Base-by-base conservation (phyloP, 2,329 filamentous ascomycete species). In the Fusarium decemcellulare region DNA sequence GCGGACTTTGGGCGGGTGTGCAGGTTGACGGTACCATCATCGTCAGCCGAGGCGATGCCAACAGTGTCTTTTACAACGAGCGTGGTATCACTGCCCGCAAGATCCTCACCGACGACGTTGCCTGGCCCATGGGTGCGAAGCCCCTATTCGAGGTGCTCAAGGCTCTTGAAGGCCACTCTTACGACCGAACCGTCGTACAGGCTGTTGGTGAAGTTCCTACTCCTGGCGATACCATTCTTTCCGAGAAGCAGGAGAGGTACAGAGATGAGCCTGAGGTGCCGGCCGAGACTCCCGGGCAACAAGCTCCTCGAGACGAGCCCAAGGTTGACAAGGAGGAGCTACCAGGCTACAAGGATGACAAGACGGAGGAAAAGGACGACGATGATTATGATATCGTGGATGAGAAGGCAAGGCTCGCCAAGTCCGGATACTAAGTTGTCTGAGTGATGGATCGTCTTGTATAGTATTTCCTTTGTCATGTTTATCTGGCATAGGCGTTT, bases 1-100 rank as follows among this genome's bases (percentile, higher is more conserved):
- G 92, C 34, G 93, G 93, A 2, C 86, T 95, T 61, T 95, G 94
- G 77, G 92, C 91, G 2, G 92, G 93, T 12, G 87, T 95, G 0
- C 91, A 94, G 69, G 85, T 95, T n/a, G 93, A 95, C 71, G 93
- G 93, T 3, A 95, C 93, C 0, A 86, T 95, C 16, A 85, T 95
- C 43, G 90, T 95, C 53, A 91, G 93, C 74, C 87, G 93, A 23
- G 88, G 86, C 0, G 93, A 94, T 70, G 93, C 94, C 74, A 96
- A 96, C 74, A 90, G 92, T 64, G 85, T 87, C 10, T 95, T 95
- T 72, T 96, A 95, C 76, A 88, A 89, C 15, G 86, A 93, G 65
- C 74, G 75, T 12, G 74, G 75, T n/a, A 81, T 83, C 47, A 73
- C 77, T 0, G 78, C 80, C 7, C 69, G 76, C 55, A 76, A 69